Percentiles rank a stretch among this genome's conserved stretches.
These are phyloP conservation scores for Ophiocordyceps australis DNA, from an alignment of 2,329 filamentous ascomycete genomes.

Conservation along the genomic window DNA sequence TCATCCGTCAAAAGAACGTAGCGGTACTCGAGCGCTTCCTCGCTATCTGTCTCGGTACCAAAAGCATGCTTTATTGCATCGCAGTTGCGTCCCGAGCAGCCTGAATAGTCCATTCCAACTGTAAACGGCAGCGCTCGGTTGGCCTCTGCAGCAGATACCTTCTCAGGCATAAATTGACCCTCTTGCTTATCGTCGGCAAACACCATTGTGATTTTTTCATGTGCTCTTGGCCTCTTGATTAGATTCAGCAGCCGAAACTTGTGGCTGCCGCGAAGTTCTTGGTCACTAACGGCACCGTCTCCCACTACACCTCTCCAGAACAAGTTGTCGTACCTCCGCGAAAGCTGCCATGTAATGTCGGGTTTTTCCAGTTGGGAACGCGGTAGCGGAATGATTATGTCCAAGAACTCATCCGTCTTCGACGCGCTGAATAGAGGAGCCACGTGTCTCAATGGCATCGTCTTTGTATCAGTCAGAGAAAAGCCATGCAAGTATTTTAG, in stretches of 20 bases:
- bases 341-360: conserved; percentile 27
- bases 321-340: conserved; percentile 42
- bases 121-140: conserved; percentile 34
- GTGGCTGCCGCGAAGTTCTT: conserved; percentile 49
- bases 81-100: conserved; percentile 29
- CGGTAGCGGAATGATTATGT: conserved; percentile 55
- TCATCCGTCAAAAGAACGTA: conserved; percentile 60
- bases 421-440: conserved; percentile 61
- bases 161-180: conserved; percentile 33
- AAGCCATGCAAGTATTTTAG: conserved; percentile 57
- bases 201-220: conserved; percentile 33
- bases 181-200: conserved; percentile 23
- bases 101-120: conserved; percentile 38
- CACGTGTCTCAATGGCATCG: conserved; percentile 44
- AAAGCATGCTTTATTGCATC: conserved; percentile 12
- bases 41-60: conserved; percentile 16
- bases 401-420: conserved; percentile 53
- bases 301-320: conserved; percentile 61
- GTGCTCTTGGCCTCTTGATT: conserved; percentile 35
- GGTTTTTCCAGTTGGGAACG: conserved; percentile 21
- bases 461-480: conserved; percentile 44
- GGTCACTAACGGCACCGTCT: conserved; percentile 27
- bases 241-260: conserved; percentile 55
- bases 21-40: conserved; percentile 41
- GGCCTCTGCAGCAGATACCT: conserved; percentile 31